A percentile compares a stretch with the other conserved stretches of the same genome.
phyloP scores from a whole-genome alignment of 768 basidiomycete genomes.

The Cystofilobasidium ferigula region DNA sequence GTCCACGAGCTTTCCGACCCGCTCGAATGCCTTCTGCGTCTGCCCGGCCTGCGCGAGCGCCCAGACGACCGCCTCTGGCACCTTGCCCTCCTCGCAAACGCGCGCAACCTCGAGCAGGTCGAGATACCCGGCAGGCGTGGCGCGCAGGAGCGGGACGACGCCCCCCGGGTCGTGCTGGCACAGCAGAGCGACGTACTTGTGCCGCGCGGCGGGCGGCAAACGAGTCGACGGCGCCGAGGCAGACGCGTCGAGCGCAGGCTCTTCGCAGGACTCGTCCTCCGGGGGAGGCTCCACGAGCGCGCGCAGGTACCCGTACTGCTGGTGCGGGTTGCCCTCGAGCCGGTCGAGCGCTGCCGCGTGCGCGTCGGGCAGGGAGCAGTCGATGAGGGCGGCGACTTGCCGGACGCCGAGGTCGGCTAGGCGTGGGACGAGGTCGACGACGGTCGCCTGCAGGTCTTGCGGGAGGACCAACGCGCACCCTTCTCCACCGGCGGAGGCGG shows the following conservation, averaged over 20 bases:
- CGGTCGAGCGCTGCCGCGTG: constrained; percentile 55
- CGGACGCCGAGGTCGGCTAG: constrained; percentile 53
- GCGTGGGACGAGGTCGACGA: constrained; percentile 53
- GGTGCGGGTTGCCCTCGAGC: constrained; percentile 45
- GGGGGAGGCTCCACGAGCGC: constrained; percentile 54
- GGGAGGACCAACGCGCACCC: constrained; percentile 48
- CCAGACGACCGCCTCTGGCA: constrained; percentile 75
- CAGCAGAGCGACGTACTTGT: constrained; percentile 57
- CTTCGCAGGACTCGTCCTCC: constrained; percentile 36
- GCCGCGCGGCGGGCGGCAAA: not conserved
- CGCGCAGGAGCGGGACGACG: constrained; percentile 54
- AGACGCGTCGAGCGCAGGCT: constrained; percentile 28
- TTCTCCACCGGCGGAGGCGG: constrained; percentile 27
- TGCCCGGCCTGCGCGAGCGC: constrained; percentile 54
- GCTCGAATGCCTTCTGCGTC: constrained; percentile 54
- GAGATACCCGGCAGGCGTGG: constrained; percentile 47
- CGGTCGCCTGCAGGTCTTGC: constrained; percentile 46
- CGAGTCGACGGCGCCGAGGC: not conserved
- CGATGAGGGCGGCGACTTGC: constrained; percentile 61
- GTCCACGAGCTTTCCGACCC: constrained; percentile 45
- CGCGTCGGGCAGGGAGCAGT: constrained; percentile 53
- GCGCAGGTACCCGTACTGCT: constrained; percentile 65
- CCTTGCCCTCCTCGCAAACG: constrained; percentile 56
- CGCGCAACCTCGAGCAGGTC: constrained; percentile 50
- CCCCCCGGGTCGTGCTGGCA: constrained; percentile 57